Evolutionary conservation across 2,329 filamentous ascomycete genomes (phyloP).

Genomic region (Madurella fahalii): DNA sequence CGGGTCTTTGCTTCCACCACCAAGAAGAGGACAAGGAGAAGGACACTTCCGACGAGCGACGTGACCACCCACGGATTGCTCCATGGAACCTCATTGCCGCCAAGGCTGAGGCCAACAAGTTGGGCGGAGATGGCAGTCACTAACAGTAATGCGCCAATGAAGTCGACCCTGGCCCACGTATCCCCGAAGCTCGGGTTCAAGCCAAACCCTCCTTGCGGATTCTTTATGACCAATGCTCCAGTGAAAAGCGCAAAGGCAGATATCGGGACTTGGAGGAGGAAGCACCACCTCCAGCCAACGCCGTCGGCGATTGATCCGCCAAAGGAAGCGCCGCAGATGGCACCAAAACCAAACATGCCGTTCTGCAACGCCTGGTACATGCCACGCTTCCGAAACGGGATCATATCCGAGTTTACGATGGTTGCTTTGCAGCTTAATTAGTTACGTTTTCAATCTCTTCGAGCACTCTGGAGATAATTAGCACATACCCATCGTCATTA

Average conservation of each 20-base stretch:
- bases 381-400: constrained; percentile 51
- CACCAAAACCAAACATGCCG: constrained; percentile 57
- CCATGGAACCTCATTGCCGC: constrained; percentile 54
- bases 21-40: constrained; percentile 43
- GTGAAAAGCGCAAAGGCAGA: constrained; percentile 51
- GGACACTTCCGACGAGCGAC: constrained; percentile 40
- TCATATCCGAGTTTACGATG: constrained; percentile 62
- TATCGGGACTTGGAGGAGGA: constrained; percentile 58
- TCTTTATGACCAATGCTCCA: constrained; percentile 50
- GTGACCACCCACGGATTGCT: constrained; percentile 43
- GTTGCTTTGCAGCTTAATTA: constrained; percentile 36
- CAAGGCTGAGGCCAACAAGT: constrained; percentile 51
- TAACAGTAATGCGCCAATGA: constrained; percentile 53
- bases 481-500: constrained; percentile 65
- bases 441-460: neutral
- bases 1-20: constrained; percentile 45
- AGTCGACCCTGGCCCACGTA: constrained; percentile 54
- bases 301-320: constrained; percentile 61
- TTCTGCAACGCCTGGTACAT: constrained; percentile 62
- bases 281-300: constrained; percentile 66
- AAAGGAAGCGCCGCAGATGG: constrained; percentile 59
- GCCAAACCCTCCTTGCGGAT: constrained; percentile 35
- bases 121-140: constrained; percentile 56
- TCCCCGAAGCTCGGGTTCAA: constrained; percentile 30
- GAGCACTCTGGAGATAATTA: constrained; percentile 12